Evolutionary conservation across 257 asterid species (phyloP), one percentile per base, ranked within the genome.

Genomic region (Solanum habrochaites): DNA sequence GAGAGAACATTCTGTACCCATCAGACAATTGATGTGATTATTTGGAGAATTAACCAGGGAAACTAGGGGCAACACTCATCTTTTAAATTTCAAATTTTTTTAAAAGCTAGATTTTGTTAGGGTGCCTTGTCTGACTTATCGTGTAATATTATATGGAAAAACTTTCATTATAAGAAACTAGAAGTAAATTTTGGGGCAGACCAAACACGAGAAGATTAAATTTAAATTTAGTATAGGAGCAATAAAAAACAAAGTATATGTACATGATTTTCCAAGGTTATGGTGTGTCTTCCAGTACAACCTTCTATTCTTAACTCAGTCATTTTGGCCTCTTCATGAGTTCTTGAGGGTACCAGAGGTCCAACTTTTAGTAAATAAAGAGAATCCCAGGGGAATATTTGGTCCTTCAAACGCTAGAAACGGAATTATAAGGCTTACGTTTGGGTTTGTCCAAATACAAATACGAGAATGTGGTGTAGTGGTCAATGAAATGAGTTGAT

Each of bases 1-100:
- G 98, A 85, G 89, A 92, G 93, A 97, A 97, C 98, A 47, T 47
- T 47, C 7, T 13, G 56, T 14, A 47, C 56, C 56, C 56, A 47
- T 47, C 20, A 47, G 56, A 47, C 5, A 47, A 47, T 47, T 47
- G 15, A 47, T 78, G 64, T 78, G 16, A 8, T 45, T 39, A 21
- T 37, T 45, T 14, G 66, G 64, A 43, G 66, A 42, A 78, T 78
- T 78, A 78, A 78, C 15, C 9, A 8, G 83, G 81, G 80, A 29
- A 71, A 18, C 18, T 35, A 35, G 81, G 81, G 60, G 42, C 40
- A 78, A 27, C 37, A 4, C 42, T 27, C 64, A 25, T 78, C 64
- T 43, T 45, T 9, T 25, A 42, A 43, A 27, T 77, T 77, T 25
- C 56, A 47, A 47, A 1, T 4, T 12, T 13, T 13, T 0, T 77